Base-by-base conservation (phyloP, 2,329 filamentous ascomycete species). In the Leptographium wingfieldii region DNA sequence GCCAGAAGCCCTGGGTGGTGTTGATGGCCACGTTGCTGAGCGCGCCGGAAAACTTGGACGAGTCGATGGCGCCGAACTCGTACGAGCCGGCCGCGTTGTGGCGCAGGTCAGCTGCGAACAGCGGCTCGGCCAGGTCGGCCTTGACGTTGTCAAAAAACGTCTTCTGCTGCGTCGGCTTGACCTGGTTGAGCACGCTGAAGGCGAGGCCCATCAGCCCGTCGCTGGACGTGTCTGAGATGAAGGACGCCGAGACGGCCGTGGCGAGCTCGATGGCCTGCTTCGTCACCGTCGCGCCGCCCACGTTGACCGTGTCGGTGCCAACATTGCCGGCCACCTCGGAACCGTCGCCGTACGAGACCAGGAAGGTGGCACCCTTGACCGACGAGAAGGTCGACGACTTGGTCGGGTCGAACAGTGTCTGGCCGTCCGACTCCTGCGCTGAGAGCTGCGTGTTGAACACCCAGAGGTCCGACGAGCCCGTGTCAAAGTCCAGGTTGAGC, bases 401-500 rank as follows among this genome's bases (percentile, higher is more conserved):
- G 16, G 62, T 60, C 3, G 73, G 68, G 64, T 77, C 69, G 65
- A 69, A 77, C 29, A 73, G 58, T 11, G 65, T 66, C 71, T 87
- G 86, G 48, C 77, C 77, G 33, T 68, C 67, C 46, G 75, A 76
- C 54, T 74, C 64, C 5, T 68, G 61, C 1, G 72, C 59, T 1
- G 78, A 68, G 46, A 89, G 78, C 59, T 77, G 69, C 19, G 80
- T 83, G 73, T 80, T 87, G 74, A 90, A 87, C 27, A 87, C 80
- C 86, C 86, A 90, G 74, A 88, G 77, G 70, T 90, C 87, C 14
- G 86, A 81, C 2, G 86, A 89, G 60, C 87, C 87, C n/a, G 85
- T 86, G 71, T 90, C 87, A 68, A 90, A 88, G 69, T 88, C 82
- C 69, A 90, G 73, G 67, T 84, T 82, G 60, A 90, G 67, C 5